Percentiles rank a stretch among this genome's conserved stretches.
Conservation (phyloP, 129 eudicot genomes). For the Mikania micrantha region DNA sequence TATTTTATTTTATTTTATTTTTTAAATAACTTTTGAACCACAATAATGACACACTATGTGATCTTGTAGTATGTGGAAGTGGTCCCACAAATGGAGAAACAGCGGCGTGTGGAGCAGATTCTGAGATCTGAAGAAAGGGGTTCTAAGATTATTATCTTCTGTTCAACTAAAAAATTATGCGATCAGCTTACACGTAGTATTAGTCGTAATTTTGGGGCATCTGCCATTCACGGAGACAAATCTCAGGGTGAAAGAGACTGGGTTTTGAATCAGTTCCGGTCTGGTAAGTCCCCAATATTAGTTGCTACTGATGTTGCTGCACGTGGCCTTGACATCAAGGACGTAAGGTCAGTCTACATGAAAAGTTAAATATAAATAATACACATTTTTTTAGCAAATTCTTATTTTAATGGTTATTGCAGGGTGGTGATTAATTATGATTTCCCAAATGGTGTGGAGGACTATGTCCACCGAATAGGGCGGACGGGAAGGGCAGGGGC, state of each 20-base stretch:
- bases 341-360: constrained; percentile 53
- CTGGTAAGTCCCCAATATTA: constrained; percentile 73
- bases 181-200: constrained; percentile 78
- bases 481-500: constrained; percentile 96
- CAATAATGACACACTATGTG: too few relatives aligned
- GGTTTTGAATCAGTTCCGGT: constrained; percentile 76
- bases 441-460: constrained; percentile 88
- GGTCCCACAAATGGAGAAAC: constrained; percentile 80
- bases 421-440: constrained; percentile 92
- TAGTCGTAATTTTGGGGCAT: constrained; percentile 79
- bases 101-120: constrained; percentile 90
- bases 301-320: constrained; percentile 99
- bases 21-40: too few relatives aligned
- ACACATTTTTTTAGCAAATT: background rate
- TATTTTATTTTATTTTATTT: too few relatives aligned
- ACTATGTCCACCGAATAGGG: constrained; percentile 91
- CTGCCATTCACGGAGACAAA: constrained; percentile 97
- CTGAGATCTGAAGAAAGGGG: constrained; percentile 90
- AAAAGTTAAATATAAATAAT: background rate
- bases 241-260: constrained; percentile 81
- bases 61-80: constrained; percentile 76
- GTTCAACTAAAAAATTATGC: constrained; percentile 77
- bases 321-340: constrained; percentile 85
- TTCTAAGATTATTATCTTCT: constrained; percentile 73
- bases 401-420: constrained; percentile 9